Conservation (phyloP, 139 green algal species). For the Haematococcus sp. region DNA sequence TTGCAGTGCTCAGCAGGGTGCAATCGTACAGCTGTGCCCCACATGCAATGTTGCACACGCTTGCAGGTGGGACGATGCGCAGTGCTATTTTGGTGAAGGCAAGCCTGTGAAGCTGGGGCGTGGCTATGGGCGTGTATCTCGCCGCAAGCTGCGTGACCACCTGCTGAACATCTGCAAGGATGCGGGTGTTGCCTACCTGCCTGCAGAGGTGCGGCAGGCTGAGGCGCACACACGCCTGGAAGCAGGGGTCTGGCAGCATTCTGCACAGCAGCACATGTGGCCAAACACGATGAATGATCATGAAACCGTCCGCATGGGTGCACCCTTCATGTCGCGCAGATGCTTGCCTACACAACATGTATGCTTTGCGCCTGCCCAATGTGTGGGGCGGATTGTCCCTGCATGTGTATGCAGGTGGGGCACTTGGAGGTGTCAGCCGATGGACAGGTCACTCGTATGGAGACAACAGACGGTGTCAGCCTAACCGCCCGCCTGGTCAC, state of each 20-base stretch:
- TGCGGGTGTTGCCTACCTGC: constrained; percentile 12
- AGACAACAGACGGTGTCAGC: not conserved
- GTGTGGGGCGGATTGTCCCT: too few species aligned
- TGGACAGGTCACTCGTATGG: constrained; percentile 34
- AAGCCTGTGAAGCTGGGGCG: constrained; percentile 52
- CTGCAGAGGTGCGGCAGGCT: not conserved
- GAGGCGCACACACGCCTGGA: not conserved
- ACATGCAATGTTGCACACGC: too few species aligned
- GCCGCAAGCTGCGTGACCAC: constrained; percentile 57
- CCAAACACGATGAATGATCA: too few species aligned
- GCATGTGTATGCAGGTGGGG: too few species aligned
- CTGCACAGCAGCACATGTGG: too few species aligned
- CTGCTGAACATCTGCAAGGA: constrained; percentile 32
- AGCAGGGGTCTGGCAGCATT: too few species aligned
- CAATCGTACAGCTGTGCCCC: too few species aligned
- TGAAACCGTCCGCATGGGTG: too few species aligned
- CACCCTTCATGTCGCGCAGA: too few species aligned
- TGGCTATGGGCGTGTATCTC: constrained; percentile 63
- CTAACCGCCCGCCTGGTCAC: constrained; percentile 61
- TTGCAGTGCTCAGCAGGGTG: too few species aligned
- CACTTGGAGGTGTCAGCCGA: constrained; percentile 29
- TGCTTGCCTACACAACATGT: too few species aligned
- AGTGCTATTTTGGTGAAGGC: constrained; percentile 73
- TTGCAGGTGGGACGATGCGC: constrained; percentile 50
- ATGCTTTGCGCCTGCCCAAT: too few species aligned